Conservation (phyloP, 177 flowering plant species). For the Vitis hybrid region DNA sequence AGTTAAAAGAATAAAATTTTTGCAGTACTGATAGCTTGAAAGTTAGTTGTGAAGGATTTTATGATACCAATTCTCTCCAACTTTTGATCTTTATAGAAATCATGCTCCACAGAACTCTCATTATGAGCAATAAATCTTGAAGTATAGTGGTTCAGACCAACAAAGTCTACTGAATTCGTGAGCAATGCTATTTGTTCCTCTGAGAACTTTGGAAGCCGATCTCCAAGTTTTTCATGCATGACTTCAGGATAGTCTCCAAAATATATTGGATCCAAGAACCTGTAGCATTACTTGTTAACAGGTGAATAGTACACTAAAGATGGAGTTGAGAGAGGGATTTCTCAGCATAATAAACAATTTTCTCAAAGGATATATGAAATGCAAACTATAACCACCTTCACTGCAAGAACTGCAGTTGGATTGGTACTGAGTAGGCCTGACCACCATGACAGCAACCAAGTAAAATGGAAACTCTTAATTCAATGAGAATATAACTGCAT, state of each 20-base stretch:
- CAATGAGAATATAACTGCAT: no score
- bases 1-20: slow-evolving; percentile 3
- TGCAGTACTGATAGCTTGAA: neutral
- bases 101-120: slow-evolving; percentile 33
- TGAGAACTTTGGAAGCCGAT: slow-evolving; percentile 70
- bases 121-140: slow-evolving; percentile 63
- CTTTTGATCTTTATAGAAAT: slow-evolving; percentile 56
- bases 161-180: slow-evolving; percentile 58
- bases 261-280: slow-evolving; percentile 81
- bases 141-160: slow-evolving; percentile 91
- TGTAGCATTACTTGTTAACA: slow-evolving; percentile 14
- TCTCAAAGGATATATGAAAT: no score
- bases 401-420: no score
- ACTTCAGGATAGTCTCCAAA: slow-evolving; percentile 76
- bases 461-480: no score
- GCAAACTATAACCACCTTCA: no score
- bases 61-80: slow-evolving; percentile 63
- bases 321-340: no score
- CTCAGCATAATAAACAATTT: no score
- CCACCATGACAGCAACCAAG: no score
- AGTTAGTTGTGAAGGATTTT: neutral
- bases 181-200: slow-evolving; percentile 62
- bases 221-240: slow-evolving; percentile 76
- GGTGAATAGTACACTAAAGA: no score
- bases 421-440: no score